Evolutionary conservation across 2,329 filamentous ascomycete species (phyloP), one percentile per base, ranked within the genome.

Genomic region (Apiospora arundinis): DNA sequence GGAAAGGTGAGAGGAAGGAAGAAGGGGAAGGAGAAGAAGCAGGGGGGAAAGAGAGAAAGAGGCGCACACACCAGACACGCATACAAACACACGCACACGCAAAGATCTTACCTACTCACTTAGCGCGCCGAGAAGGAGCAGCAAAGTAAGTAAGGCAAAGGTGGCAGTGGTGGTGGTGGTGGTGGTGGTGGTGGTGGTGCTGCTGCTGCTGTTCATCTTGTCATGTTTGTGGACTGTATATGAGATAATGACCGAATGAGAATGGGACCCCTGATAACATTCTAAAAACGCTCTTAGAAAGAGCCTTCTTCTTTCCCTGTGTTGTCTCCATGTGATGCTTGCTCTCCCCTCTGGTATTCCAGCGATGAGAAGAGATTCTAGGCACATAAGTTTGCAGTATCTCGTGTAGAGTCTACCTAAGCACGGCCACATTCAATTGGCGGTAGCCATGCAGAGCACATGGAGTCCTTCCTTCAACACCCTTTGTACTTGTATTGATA

Each of bases 171-270:
- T 6, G 32, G 32, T 6, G 32, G 32, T 42, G 37, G 37, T 40
- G 37, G 5, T 40, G 42, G 44, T 21, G 65, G 65, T 18, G 52
- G 23, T 45, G 42, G 21, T 25, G 37, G 6, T 23, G 65, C 6
- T 25, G 65, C 18, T 23, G 44, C 21, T 45, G 40, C 28, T 42
- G n/a, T 45, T 23, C 40, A 67, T 56, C 25, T 69, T 56, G 65
- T 67, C 48, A 46, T 52, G 28, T 44, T 52, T 48, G 25, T 32
- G 52, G 67, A 28, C 25, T 45, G 45, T 60, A 67, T 49, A 71
- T 69, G 70, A 67, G 70, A 70, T 71, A 49, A 71, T 45, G 70
- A 71, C 67, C 32, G 40, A 71, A 69, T 71, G 70, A 71, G 60
- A 71, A 71, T 70, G 67, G 56, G 32, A 63, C 18, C 56, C 56